Percentiles rank a stretch among this genome's conserved stretches.
Evolutionary conservation across 768 basidiomycete genomes (phyloP).

Genomic region (Kwoniella dendrophila): DNA sequence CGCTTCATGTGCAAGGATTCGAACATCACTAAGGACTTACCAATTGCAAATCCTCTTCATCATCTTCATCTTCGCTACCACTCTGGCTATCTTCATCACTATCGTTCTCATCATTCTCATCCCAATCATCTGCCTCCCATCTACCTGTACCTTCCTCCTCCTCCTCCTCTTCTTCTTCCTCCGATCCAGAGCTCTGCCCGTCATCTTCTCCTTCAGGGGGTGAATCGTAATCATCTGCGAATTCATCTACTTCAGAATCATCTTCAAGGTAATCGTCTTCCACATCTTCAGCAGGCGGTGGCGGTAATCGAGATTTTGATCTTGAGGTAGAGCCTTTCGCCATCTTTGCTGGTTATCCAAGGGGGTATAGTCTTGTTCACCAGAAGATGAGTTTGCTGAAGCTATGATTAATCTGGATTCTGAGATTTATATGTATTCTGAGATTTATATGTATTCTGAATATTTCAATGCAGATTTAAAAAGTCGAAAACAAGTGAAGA

Average conservation of each 20-base stretch:
- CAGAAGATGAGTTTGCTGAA: too few species aligned
- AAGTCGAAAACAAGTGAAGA: conserved; percentile 1
- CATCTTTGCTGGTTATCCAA: not conserved
- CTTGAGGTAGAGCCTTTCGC: conserved; percentile 14
- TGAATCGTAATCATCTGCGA: conserved; percentile 37
- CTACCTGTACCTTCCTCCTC: conserved; percentile 39
- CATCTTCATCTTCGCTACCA: conserved; percentile 24
- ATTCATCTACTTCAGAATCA: conserved; percentile 55
- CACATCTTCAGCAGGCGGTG: not conserved
- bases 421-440: too few species aligned
- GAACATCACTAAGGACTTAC: not conserved
- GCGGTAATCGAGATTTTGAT: not conserved
- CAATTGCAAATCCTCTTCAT: conserved; percentile 25
- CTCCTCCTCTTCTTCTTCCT: conserved; percentile 32
- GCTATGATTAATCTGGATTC: too few species aligned
- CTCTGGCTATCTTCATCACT: conserved; percentile 13
- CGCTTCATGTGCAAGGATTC: not conserved
- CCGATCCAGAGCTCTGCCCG: conserved; percentile 10
- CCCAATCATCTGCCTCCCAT: conserved; percentile 45
- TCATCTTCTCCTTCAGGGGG: conserved; percentile 21
- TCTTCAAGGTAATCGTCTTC: conserved; percentile 39
- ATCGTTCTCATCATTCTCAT: conserved; percentile 38
- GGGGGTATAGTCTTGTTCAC: not conserved
- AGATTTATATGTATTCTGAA: not conserved
- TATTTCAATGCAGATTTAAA: not conserved